Evolutionary conservation across 305 asterid species (phyloP).

Genomic region (Galium porrigens): DNA sequence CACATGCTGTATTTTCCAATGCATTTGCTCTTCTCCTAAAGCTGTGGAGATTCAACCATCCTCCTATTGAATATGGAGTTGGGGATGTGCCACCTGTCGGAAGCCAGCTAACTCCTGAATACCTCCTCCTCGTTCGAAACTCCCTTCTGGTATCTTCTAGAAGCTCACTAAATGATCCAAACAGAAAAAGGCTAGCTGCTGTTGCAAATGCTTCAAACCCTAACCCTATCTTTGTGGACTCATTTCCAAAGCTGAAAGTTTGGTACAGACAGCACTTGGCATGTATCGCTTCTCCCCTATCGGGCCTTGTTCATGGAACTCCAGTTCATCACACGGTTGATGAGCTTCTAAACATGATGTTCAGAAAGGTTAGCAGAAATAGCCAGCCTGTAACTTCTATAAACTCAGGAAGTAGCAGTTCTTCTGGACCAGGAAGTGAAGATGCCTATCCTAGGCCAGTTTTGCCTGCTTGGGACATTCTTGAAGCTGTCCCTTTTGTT

Average conservation of each 20-base stretch:
- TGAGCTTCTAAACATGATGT: constrained; percentile 70
- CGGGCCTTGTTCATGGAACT: constrained; percentile 79
- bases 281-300: constrained; percentile 83
- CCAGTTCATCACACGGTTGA: constrained; percentile 73
- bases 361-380: constrained; percentile 49
- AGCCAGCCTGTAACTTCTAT: constrained; percentile 42
- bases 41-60: constrained; percentile 89
- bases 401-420: constrained; percentile 67
- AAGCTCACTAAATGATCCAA: constrained; percentile 50
- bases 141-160: constrained; percentile 54
- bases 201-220: constrained; percentile 54
- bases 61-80: constrained; percentile 77
- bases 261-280: constrained; percentile 96
- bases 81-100: constrained; percentile 97
- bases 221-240: constrained; percentile 82
- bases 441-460: constrained; percentile 55
- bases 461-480: constrained; percentile 94
- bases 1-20: constrained; percentile 76
- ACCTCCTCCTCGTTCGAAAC: constrained; percentile 70
- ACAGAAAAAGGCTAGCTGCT: constrained; percentile 59
- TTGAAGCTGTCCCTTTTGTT: constrained; percentile 91
- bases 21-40: constrained; percentile 89
- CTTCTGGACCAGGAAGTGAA: constrained; percentile 61
- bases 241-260: constrained; percentile 82
- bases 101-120: constrained; percentile 81